Percentiles rank a stretch among this genome's conserved stretches.
Conservation (phyloP, 495 filamentous ascomycete genomes). For the Astrocystis sublimbata region DNA sequence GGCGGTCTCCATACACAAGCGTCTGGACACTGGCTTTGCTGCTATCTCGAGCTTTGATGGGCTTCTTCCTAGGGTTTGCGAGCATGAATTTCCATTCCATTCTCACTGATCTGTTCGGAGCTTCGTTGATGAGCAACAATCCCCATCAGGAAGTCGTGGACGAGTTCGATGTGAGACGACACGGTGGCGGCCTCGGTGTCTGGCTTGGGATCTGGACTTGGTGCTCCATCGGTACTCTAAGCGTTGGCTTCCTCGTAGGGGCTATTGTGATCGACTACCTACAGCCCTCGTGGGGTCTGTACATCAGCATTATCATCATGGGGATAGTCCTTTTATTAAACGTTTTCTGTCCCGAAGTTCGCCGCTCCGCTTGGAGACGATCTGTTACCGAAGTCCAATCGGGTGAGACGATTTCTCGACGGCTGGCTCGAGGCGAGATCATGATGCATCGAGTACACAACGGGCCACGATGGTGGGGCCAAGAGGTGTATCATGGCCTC, state of each 20-base stretch:
- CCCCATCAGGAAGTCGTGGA: conserved; percentile 70
- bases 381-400: conserved; percentile 63
- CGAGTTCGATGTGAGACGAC: conserved; percentile 61
- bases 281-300: conserved; percentile 71
- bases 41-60: conserved; percentile 61
- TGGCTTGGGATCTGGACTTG: conserved; percentile 80
- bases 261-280: conserved; percentile 61
- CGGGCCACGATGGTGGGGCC: conserved; percentile 70
- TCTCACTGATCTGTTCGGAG: conserved; percentile 72
- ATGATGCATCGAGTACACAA: conserved; percentile 70
- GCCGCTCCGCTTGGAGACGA: conserved; percentile 62
- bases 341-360: conserved; percentile 64
- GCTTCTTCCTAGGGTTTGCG: conserved; percentile 68
- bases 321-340: conserved; percentile 64
- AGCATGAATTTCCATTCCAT: conserved; percentile 73
- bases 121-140: conserved; percentile 66
- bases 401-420: conserved; percentile 53
- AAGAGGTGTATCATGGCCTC: conserved; percentile 73
- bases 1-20: conserved; percentile 56
- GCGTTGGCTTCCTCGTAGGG: conserved; percentile 68
- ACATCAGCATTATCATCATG: conserved; percentile 64
- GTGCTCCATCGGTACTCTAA: conserved; percentile 67
- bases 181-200: conserved; percentile 72
- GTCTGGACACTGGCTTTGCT: conserved; percentile 62
- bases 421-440: conserved; percentile 69